Conservation (phyloP, 352 stramenopile genomes). For the Globisporangium okanoganense region DNA sequence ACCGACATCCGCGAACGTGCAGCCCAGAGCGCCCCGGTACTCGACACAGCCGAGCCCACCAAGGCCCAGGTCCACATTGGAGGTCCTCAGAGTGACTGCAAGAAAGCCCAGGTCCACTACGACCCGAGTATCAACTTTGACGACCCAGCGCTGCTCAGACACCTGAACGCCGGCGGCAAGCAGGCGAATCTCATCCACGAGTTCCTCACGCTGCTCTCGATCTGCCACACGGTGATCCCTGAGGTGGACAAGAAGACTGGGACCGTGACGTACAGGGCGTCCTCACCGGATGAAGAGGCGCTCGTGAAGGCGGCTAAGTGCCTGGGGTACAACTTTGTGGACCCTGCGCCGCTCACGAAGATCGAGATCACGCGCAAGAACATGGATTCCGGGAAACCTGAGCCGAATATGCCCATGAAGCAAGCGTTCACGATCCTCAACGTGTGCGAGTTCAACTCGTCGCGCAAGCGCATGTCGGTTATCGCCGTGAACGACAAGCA, state of each 20-base stretch:
- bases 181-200: conserved; percentile 40
- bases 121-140: conserved; percentile 72
- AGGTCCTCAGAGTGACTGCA: conserved; percentile 21
- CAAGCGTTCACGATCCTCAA: conserved; percentile 62
- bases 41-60: conserved; percentile 15
- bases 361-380: conserved; percentile 48
- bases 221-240: conserved; percentile 79
- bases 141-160: conserved; percentile 50
- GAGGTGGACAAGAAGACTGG: conserved; percentile 42
- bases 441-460: conserved; percentile 86
- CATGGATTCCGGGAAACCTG: neutral
- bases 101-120: conserved; percentile 57
- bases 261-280: conserved; percentile 75
- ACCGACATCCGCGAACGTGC: neutral
- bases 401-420: conserved; percentile 7
- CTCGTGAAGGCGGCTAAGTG: conserved; percentile 84
- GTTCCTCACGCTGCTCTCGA: conserved; percentile 64
- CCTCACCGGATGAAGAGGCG: conserved; percentile 91
- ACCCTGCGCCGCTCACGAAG: conserved; percentile 52
- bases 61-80: conserved; percentile 8
- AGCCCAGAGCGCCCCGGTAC: neutral
- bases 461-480: conserved; percentile 98
- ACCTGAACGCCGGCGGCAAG: conserved; percentile 23
- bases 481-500: conserved; percentile 67
- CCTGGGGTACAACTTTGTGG: conserved; percentile 77